Percentiles rank a stretch among this genome's conserved stretches.
phyloP scores from a whole-genome alignment of 306 rosid species.

The Fragaria iinumae region DNA sequence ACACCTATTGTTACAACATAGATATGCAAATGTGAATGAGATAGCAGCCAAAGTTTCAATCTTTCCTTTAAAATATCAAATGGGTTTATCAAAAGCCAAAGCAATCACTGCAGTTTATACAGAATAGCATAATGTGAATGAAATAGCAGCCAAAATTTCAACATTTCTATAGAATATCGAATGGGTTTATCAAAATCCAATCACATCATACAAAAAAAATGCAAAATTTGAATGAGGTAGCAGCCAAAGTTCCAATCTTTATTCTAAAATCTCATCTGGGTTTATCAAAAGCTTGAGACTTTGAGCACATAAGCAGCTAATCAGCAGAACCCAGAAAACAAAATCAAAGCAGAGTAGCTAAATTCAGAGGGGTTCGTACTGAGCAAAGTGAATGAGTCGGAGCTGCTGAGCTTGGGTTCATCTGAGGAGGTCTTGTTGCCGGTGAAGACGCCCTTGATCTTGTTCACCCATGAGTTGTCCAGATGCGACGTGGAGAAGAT shows the following conservation, averaged over 20 bases:
- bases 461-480: slow-evolving; percentile 67
- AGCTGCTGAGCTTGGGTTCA: slow-evolving; percentile 30
- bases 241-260: background rate
- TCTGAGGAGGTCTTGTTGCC: slow-evolving; percentile 47
- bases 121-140: background rate
- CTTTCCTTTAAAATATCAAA: background rate
- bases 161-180: background rate
- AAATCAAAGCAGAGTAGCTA: background rate
- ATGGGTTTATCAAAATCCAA: background rate
- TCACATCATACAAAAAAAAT: background rate
- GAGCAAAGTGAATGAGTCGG: slow-evolving; percentile 60
- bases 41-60: background rate
- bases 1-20: background rate
- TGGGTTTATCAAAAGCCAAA: background rate
- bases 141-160: background rate
- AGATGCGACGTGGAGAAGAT: slow-evolving; percentile 59
- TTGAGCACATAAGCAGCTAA: background rate
- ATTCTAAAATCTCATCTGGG: background rate
- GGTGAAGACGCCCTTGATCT: slow-evolving; percentile 72
- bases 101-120: background rate
- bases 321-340: background rate
- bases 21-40: background rate
- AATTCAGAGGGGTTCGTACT: slow-evolving; percentile 25
- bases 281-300: background rate
- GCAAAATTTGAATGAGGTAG: background rate